phyloP scores from a whole-genome alignment of 345 rosid genomes.

The Populus ilicifolia region DNA sequence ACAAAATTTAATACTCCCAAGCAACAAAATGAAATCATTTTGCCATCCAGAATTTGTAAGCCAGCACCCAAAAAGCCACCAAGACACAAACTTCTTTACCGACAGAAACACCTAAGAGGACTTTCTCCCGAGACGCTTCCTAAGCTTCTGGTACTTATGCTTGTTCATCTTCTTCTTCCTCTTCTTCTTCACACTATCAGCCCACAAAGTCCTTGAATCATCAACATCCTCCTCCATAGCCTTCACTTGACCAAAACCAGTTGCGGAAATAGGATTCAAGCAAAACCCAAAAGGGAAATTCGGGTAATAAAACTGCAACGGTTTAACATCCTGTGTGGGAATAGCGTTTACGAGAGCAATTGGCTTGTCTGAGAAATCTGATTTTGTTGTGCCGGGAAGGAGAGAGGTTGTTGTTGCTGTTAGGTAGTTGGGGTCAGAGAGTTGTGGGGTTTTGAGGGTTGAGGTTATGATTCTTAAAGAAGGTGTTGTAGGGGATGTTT shows the following conservation, averaged over 20 bases:
- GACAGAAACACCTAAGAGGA: constrained; percentile 12
- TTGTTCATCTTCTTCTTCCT: constrained; percentile 98
- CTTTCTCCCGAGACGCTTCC: constrained; percentile 62
- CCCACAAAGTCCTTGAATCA: constrained; percentile 40
- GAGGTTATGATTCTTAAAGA: constrained; percentile 6
- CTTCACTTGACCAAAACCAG: constrained; percentile 7
- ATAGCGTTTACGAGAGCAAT: constrained; percentile 2
- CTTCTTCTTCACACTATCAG: constrained; percentile 94
- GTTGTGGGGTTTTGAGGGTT: background rate
- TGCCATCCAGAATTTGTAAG: background rate
- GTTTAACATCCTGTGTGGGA: background rate
- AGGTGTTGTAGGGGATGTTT: background rate
- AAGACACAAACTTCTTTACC: constrained; percentile 3
- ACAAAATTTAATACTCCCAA: too few relatives aligned
- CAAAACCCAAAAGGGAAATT: constrained; percentile 15
- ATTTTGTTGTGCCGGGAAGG: background rate
- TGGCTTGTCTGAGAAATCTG: background rate
- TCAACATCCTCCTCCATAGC: background rate
- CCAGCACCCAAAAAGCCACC: background rate
- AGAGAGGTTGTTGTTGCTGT: too few relatives aligned
- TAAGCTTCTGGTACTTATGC: constrained; percentile 80
- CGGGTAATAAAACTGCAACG: constrained; percentile 10
- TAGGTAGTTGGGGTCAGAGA: background rate
- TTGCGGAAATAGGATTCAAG: constrained; percentile 8
- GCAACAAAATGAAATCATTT: too few relatives aligned